These are phyloP conservation scores for Phycomyces blakesleeanus DNA, from an alignment of 192 early-diverging fungal species.

Conservation along the genomic window DNA sequence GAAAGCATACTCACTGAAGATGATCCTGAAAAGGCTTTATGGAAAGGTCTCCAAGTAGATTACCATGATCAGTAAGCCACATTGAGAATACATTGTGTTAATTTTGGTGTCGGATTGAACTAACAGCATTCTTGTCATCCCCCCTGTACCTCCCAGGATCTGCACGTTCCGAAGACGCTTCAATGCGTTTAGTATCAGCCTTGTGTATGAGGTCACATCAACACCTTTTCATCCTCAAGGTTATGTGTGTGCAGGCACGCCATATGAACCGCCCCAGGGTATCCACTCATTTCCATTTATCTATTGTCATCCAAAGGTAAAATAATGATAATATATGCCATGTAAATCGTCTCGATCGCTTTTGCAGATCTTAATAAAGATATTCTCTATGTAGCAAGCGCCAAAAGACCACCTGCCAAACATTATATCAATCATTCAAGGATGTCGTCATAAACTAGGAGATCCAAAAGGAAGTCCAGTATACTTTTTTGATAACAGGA, in stretches of 20 bases:
- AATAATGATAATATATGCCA: neutral
- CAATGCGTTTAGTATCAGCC: constrained; percentile 39
- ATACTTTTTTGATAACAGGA: constrained; percentile 48
- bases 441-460: constrained; percentile 28
- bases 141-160: neutral
- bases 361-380: neutral
- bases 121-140: neutral
- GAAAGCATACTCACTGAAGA: constrained; percentile 42
- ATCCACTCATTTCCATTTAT: constrained; percentile 54
- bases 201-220: constrained; percentile 44
- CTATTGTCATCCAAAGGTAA: constrained; percentile 49
- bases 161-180: constrained; percentile 40
- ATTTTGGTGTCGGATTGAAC: too few species aligned
- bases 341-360: too few species aligned
- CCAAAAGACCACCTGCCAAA: constrained; percentile 50
- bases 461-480: constrained; percentile 35
- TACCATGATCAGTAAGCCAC: constrained; percentile 42
- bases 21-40: constrained; percentile 33
- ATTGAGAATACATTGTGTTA: neutral
- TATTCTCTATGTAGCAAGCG: constrained; percentile 26
- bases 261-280: constrained; percentile 48
- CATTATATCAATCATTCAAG: constrained; percentile 53
- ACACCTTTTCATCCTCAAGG: constrained; percentile 41
- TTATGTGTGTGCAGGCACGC: constrained; percentile 35
- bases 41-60: constrained; percentile 43